Percentiles rank a stretch among this genome's conserved stretches.
phyloP scores from a whole-genome alignment of 176 grass and related monocot species.

The Phragmites australis region DNA sequence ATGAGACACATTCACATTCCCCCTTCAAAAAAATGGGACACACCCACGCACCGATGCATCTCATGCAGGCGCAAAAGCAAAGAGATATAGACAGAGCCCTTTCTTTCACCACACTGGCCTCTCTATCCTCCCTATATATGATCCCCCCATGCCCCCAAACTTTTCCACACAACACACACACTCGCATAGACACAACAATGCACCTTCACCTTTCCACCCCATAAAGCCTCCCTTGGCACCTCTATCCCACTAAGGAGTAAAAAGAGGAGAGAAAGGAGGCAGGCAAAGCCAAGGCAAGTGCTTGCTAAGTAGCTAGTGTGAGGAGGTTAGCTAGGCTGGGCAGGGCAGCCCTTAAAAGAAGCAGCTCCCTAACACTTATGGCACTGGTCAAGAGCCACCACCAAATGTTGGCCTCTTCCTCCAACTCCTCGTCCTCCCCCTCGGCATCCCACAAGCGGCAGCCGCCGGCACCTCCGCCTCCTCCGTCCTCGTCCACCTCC shows the following conservation, averaged over 20 bases:
- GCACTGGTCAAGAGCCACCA: slow-evolving; percentile 66
- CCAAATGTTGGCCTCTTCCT: slow-evolving; percentile 70
- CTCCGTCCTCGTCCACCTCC: slow-evolving; percentile 5
- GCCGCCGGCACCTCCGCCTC: not conserved
- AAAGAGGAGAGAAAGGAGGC: slow-evolving; percentile 47
- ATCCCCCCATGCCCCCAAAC: slow-evolving; percentile 49
- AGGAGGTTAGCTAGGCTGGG: not conserved
- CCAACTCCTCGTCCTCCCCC: slow-evolving; percentile 44
- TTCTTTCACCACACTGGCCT: slow-evolving; percentile 37
- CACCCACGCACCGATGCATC: slow-evolving; percentile 53
- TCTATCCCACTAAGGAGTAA: slow-evolving; percentile 69
- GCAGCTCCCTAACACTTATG: slow-evolving; percentile 39
- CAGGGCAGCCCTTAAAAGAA: slow-evolving; percentile 27
- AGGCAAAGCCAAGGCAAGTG: not conserved
- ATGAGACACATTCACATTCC: slow-evolving; percentile 68
- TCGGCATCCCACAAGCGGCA: slow-evolving; percentile 23
- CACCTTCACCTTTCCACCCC: slow-evolving; percentile 59
- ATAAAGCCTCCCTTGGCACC: slow-evolving; percentile 66
- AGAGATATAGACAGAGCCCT: slow-evolving; percentile 64
- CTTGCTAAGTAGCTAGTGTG: not conserved
- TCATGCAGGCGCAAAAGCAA: slow-evolving; percentile 38
- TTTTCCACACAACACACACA: slow-evolving; percentile 37
- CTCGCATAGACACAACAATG: slow-evolving; percentile 24
- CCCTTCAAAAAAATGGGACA: slow-evolving; percentile 52
- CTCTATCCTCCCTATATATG: slow-evolving; percentile 50